These are phyloP conservation scores for Trichoderma endophyticum DNA, from an alignment of 2,329 filamentous ascomycete genomes.

Conservation along the genomic window DNA sequence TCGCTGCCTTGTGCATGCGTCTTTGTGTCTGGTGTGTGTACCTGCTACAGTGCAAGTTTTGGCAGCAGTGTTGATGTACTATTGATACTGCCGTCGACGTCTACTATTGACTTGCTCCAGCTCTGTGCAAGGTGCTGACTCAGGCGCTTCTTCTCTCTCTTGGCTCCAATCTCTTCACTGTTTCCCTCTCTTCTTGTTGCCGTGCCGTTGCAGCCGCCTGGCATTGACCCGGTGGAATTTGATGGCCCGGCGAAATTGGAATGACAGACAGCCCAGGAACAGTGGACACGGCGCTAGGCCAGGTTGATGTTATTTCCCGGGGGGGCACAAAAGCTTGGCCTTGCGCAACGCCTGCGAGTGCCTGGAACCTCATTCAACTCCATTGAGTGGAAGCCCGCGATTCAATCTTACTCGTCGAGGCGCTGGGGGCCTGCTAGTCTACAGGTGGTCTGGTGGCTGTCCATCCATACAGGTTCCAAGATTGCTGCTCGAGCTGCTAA, in stretches of 20 bases:
- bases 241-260: background rate
- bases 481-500: too few species aligned
- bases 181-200: background rate
- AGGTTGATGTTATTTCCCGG: slow-evolving; percentile 2
- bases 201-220: background rate
- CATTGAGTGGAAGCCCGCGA: too few species aligned
- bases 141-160: background rate
- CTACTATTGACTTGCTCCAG: background rate
- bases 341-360: background rate
- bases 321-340: background rate
- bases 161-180: background rate
- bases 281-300: background rate
- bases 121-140: background rate
- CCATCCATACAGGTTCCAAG: background rate
- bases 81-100: too few species aligned
- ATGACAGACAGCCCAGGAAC: slow-evolving; percentile 4
- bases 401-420: background rate
- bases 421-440: background rate
- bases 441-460: background rate
- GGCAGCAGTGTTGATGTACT: background rate
- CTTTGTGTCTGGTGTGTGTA: background rate
- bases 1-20: background rate
- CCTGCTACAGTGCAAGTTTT: background rate
- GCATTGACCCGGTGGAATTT: slow-evolving; percentile 4
- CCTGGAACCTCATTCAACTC: background rate